Base-by-base conservation (phyloP, 805 yeast genomes). In the Saccharomyces paradoxus region DNA sequence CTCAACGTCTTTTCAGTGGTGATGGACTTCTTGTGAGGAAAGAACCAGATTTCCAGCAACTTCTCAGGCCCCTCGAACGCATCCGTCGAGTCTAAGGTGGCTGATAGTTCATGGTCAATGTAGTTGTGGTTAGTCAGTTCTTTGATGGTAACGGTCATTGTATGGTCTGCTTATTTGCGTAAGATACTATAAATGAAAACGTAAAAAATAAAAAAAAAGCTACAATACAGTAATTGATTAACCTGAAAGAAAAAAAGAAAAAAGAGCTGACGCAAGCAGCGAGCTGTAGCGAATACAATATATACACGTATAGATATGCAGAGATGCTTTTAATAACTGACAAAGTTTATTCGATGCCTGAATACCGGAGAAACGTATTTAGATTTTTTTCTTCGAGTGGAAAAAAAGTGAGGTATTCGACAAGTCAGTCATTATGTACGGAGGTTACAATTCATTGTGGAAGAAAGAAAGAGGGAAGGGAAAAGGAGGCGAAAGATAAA, bases 31-130 rank as follows among this genome's bases (percentile, higher is more conserved):
- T 46, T 74, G 74, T 76, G 70, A 12, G 84, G 79, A 62, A 84
- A 83, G 67, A 90, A 84, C 97, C 97, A 91, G 55, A 92, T 76
- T 69, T 92, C 97, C 46, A 94, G 76, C 55, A 92, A 76, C 71
- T 92, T 94, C 71, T 92, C 98, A 31, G 99, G 98, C 6, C 99
- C 98, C 75, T 92, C 98, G 68, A 92, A 92, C 2, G 97, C 96
- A 66, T 83, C 86, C 13, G 96, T 78, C 21, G 97, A 90, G 73
- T 91, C 97, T 59, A 91, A 75, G 56, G 81, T 79, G 48, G 83
- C 84, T 8, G 96, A 85, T 50, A 88, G 75, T 57, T 85, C 88
- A 69, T 86, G 92, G 71, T 91, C 91, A 63, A 89, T 82, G 66
- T 77, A 83, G 22, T 78, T 67, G 62, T 77, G 79, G 54, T 74